Percentiles rank a stretch among this genome's conserved stretches.
Evolutionary conservation across 2,329 filamentous ascomycete genomes (phyloP).

Genomic region (Curvularia sp.): DNA sequence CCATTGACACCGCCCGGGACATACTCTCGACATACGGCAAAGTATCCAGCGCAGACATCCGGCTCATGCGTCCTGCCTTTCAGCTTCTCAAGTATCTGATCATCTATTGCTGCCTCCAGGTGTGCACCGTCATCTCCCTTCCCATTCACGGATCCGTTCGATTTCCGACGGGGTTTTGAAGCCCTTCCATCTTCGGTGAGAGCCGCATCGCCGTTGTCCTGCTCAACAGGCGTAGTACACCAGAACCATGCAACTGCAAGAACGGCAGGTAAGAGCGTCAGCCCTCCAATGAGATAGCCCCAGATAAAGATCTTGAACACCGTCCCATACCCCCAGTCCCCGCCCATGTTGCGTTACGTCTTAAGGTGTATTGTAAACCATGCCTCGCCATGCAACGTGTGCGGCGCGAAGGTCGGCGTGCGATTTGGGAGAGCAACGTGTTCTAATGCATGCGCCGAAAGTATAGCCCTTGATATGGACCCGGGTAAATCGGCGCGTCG

Average conservation of each 20-base stretch:
- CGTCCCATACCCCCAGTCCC: conserved; percentile 36
- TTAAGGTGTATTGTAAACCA: conserved; percentile 24
- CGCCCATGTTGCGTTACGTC: conserved; percentile 36
- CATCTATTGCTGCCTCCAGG: conserved; percentile 31
- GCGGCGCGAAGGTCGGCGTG: neutral
- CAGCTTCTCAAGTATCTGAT: conserved; percentile 34
- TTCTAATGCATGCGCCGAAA: neutral
- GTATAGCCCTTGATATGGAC: conserved; percentile 8
- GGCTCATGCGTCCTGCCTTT: conserved; percentile 62
- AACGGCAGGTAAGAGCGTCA: conserved; percentile 33
- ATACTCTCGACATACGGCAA: conserved; percentile 93
- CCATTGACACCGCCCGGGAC: conserved; percentile 90
- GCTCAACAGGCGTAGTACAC: conserved; percentile 26
- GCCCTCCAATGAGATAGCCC: conserved; percentile 36
- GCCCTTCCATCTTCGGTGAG: neutral
- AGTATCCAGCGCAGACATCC: conserved; percentile 88
- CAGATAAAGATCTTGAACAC: conserved; percentile 37
- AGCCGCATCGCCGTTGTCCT: conserved; percentile 13
- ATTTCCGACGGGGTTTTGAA: conserved; percentile 17
- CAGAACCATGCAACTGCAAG: conserved; percentile 30
- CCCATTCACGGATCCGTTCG: conserved; percentile 21
- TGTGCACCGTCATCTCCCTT: conserved; percentile 23
- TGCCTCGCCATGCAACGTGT: conserved; percentile 20
- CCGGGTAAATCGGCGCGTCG: conserved; percentile 19
- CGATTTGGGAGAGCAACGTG: neutral